Percentiles rank a stretch among this genome's conserved stretches.
Conservation (phyloP, 257 asterid genomes). For the Nicotiana paniculata region DNA sequence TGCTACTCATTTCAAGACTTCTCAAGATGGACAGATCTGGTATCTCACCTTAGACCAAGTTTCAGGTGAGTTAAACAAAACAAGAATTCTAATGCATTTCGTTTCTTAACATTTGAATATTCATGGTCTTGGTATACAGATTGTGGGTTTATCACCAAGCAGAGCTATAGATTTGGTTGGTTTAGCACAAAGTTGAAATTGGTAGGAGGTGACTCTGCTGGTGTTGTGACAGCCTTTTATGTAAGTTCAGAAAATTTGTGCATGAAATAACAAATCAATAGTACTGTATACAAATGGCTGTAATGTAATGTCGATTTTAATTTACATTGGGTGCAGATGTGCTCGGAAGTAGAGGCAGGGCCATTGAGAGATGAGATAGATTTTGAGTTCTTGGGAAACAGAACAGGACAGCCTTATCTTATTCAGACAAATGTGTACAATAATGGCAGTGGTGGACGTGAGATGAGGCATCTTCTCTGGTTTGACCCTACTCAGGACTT, state of each 20-base stretch:
- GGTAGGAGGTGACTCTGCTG: conserved; percentile 92
- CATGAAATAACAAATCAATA: neutral
- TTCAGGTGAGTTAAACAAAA: conserved; percentile 37
- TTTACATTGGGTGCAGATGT: conserved; percentile 48
- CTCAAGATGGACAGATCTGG: conserved; percentile 93
- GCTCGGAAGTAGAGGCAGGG: conserved; percentile 69
- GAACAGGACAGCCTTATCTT: conserved; percentile 79
- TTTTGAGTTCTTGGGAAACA: conserved; percentile 90
- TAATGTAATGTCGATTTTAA: neutral
- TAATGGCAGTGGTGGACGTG: conserved; percentile 90
- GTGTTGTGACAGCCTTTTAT: conserved; percentile 95
- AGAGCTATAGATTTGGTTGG: conserved; percentile 93
- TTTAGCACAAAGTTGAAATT: conserved; percentile 86
- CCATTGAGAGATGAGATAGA: conserved; percentile 89
- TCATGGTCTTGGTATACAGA: conserved; percentile 30
- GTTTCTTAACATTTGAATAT: neutral
- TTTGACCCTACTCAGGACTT: conserved; percentile 83
- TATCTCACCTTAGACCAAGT: conserved; percentile 58
- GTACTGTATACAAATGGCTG: neutral
- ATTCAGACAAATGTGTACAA: conserved; percentile 87
- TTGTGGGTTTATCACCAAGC: conserved; percentile 80
- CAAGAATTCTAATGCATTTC: neutral
- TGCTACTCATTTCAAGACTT: conserved; percentile 65
- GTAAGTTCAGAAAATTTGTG: conserved; percentile 31
- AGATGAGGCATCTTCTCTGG: conserved; percentile 87